phyloP scores from a whole-genome alignment of 176 grass and related monocot genomes.

The Thalia dealbata region DNA sequence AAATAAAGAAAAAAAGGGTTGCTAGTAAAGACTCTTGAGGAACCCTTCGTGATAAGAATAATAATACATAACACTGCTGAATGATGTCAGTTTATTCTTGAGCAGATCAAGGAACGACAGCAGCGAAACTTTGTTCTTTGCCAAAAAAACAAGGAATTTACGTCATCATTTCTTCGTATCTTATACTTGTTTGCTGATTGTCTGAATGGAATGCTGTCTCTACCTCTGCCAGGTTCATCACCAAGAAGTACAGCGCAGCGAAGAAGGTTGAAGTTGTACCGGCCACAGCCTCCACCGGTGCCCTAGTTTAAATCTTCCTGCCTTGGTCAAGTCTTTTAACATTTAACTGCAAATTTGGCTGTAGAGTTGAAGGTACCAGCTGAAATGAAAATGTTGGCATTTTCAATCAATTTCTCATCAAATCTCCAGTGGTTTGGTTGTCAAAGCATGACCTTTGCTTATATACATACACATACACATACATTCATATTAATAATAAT shows the following conservation, averaged over 20 bases:
- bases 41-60: no score
- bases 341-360: not conserved
- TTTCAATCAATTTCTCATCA: not conserved
- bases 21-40: no score
- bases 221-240: conserved; percentile 47
- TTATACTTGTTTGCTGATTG: conserved; percentile 16
- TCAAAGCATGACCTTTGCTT: not conserved
- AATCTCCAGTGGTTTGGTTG: not conserved
- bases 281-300: conserved; percentile 61
- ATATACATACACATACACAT: no score
- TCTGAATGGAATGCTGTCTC: conserved; percentile 7
- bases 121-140: not conserved
- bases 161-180: not conserved
- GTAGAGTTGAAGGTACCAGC: not conserved
- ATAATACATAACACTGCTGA: no score
- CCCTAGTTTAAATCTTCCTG: conserved; percentile 22
- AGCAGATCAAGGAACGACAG: not conserved
- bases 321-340: not conserved
- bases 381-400: not conserved
- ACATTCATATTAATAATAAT: no score
- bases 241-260: conserved; percentile 78
- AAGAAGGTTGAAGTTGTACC: conserved; percentile 59
- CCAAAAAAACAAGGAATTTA: not conserved
- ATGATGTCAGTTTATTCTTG: no score
- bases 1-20: no score